Evolutionary conservation across 148 eudicot genomes (phyloP).

Genomic region (Simmondsia chinensis): DNA sequence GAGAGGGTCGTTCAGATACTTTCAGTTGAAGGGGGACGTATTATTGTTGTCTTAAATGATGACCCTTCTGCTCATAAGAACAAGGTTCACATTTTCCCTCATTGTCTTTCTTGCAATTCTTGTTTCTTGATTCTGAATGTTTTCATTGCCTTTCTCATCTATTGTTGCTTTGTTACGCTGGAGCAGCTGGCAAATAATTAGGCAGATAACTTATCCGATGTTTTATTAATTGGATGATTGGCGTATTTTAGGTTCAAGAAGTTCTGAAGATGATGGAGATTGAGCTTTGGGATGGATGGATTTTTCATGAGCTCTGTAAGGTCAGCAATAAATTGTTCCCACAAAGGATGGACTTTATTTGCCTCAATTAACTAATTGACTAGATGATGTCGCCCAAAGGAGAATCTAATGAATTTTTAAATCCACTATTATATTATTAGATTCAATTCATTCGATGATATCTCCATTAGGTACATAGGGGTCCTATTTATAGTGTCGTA

Average conservation of each 20-base stretch:
- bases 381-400: too few species aligned
- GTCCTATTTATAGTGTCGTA: too few species aligned
- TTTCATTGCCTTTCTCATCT: too few species aligned
- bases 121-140: too few species aligned
- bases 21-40: slow-evolving; percentile 37
- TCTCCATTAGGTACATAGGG: too few species aligned
- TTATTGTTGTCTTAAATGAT: slow-evolving; percentile 47
- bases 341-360: too few species aligned
- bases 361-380: too few species aligned
- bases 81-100: slow-evolving; percentile 36
- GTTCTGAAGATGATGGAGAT: slow-evolving; percentile 83
- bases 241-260: slow-evolving; percentile 50
- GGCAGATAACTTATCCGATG: neutral
- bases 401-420: too few species aligned
- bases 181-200: neutral
- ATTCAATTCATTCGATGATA: too few species aligned
- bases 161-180: neutral
- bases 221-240: neutral
- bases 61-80: slow-evolving; percentile 64
- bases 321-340: slow-evolving; percentile 16
- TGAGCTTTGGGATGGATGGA: slow-evolving; percentile 93
- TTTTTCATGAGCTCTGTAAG: slow-evolving; percentile 54
- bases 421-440: too few species aligned
- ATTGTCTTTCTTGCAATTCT: neutral
- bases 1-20: slow-evolving; percentile 45